Evolutionary conservation across 768 basidiomycete species (phyloP), one percentile per base, ranked within the genome.

Genomic region (Russula emetica): DNA sequence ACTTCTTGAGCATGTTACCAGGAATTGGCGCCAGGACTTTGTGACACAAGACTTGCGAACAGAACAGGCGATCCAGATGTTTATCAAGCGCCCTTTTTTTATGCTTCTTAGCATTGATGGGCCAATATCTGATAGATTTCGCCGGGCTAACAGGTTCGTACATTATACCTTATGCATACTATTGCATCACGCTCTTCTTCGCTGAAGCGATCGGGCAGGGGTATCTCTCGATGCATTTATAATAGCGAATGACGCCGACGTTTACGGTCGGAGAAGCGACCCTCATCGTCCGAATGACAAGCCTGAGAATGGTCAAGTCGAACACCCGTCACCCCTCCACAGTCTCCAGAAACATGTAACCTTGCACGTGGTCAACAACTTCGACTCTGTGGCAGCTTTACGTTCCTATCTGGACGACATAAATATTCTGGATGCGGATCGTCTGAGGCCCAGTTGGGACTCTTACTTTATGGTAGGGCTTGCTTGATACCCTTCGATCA

Each of bases 391-490:
- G 18, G 63, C 76, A n/a, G 77, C 77, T 5, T 76, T 98, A 0
- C 76, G 86, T 69, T 67, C 71, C 14, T 78, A 95, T 70, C 76
- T 98, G 11, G 86, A 90, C 63, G 71, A 76, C 2, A 69, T 96
- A 45, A 78, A 95, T 71, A 74, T 98, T 8, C 71, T 86, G 38
- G 82, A 94, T 71, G 75, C 81, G 2, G 86, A 90, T 69, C 84
- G 92, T 60, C 75, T 97, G 32, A 80, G 96, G 53, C 96, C 96
- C 3, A 81, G 83, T 18, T 98, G 96, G 96, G 96, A 98, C 72
- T 85, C 87, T 0, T 98, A 98, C 75, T 98, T 98, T 74, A 98
- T 98, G 96, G 93, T 89, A 63, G 63, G 44, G 81, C 61, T 28
- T 62, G 20, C 32, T 51, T 50, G 38, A 55, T 63, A 53, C 30